A percentile compares a stretch with the other conserved stretches of the same genome.
These are phyloP conservation scores for Hygrocybe punicea DNA, from an alignment of 768 basidiomycete species.

Conservation along the genomic window DNA sequence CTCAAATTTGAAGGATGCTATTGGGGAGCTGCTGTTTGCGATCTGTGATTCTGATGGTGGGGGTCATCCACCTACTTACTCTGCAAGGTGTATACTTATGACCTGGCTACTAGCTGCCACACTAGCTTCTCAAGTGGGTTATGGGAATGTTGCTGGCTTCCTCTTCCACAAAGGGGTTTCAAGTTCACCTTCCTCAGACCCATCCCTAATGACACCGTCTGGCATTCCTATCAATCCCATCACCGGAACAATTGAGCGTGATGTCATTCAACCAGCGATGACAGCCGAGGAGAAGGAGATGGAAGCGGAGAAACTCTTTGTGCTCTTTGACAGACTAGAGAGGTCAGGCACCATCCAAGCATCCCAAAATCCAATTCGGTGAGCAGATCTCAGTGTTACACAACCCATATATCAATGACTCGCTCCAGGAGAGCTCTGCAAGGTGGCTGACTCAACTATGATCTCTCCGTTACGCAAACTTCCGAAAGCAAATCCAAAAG, in stretches of 20 bases:
- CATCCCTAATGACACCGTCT: constrained; percentile 34
- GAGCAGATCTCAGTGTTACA: constrained; percentile 47
- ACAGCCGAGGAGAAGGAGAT: constrained; percentile 92
- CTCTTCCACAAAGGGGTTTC: constrained; percentile 88
- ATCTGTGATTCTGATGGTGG: constrained; percentile 72
- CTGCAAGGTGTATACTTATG: neutral
- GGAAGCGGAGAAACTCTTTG: constrained; percentile 90
- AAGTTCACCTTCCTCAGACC: constrained; percentile 46
- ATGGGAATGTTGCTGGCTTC: constrained; percentile 94
- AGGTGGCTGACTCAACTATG: neutral
- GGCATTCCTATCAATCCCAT: constrained; percentile 71
- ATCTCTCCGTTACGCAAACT: no score
- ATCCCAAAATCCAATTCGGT: constrained; percentile 68
- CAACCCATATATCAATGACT: constrained; percentile 10
- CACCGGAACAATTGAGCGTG: constrained; percentile 65
- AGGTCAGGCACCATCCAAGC: constrained; percentile 65
- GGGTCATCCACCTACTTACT: constrained; percentile 5
- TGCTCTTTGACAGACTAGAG: constrained; percentile 87
- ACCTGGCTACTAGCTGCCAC: constrained; percentile 46
- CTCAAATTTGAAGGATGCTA: constrained; percentile 62
- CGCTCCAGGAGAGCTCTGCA: constrained; percentile 1
- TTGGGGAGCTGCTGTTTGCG: constrained; percentile 85
- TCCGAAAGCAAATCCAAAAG: no score
- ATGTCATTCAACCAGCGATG: constrained; percentile 55
- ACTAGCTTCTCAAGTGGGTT: constrained; percentile 79